These are phyloP conservation scores for Alternaria gansuensis DNA, from an alignment of 2,329 filamentous ascomycete species.

Conservation along the genomic window DNA sequence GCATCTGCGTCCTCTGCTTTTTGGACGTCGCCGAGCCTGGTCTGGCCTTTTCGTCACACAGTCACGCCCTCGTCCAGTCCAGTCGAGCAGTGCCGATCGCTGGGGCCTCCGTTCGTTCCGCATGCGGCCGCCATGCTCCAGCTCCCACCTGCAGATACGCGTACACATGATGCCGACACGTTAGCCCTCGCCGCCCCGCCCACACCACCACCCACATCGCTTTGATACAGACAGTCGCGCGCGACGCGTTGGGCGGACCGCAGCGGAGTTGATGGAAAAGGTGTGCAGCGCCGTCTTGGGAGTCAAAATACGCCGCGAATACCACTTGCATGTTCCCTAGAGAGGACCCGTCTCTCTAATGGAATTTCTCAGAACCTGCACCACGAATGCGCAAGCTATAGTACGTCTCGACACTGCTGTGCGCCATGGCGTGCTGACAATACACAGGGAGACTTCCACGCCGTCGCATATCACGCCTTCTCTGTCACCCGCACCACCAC, in stretches of 20 bases:
- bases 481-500: conserved; percentile 39
- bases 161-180: conserved; percentile 37
- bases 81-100: background rate
- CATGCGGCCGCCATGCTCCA: conserved; percentile 43
- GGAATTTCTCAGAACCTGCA: conserved; percentile 52
- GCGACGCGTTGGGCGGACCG: conserved; percentile 23
- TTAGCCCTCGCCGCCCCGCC: conserved; percentile 25
- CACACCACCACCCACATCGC: conserved; percentile 6
- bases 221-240: conserved; percentile 28
- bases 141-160: conserved; percentile 20
- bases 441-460: conserved; percentile 49
- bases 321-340: conserved; percentile 53
- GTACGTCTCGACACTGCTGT: conserved; percentile 22
- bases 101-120: conserved; percentile 6
- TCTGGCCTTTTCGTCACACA: background rate
- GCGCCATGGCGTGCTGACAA: conserved; percentile 25
- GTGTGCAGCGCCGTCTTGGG: conserved; percentile 45
- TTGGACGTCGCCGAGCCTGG: background rate
- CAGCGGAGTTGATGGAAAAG: conserved; percentile 51
- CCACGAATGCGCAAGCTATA: conserved; percentile 53
- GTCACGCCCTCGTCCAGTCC: too few relatives aligned
- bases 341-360: conserved; percentile 47
- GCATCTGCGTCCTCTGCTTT: background rate
- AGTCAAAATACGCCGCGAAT: conserved; percentile 48
- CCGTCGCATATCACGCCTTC: conserved; percentile 50